Conservation (phyloP, 1,284 basidiomycete species). For the Trametes pubescens region DNA sequence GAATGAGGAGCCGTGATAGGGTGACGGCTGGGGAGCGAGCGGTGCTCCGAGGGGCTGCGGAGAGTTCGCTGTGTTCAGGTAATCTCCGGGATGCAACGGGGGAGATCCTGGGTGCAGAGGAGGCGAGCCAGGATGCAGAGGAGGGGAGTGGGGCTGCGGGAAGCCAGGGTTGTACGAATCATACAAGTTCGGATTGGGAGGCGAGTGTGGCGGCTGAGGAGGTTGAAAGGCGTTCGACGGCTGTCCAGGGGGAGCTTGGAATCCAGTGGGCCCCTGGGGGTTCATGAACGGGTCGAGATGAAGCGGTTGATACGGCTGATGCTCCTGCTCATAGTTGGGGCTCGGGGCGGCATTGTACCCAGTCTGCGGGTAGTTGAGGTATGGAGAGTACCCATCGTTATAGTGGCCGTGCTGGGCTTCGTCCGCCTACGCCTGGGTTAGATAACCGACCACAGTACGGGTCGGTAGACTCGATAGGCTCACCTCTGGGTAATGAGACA, state of each 20-base stretch:
- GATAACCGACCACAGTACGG: neutral
- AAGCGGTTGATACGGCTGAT: constrained; percentile 40
- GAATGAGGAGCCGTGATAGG: constrained; percentile 25
- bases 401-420: constrained; percentile 40
- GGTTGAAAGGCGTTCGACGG: constrained; percentile 22
- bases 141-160: constrained; percentile 28
- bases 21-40: constrained; percentile 36
- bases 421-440: constrained; percentile 28
- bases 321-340: constrained; percentile 48
- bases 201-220: constrained; percentile 27
- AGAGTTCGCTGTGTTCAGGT: constrained; percentile 30
- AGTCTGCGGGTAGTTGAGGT: constrained; percentile 38
- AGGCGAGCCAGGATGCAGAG: constrained; percentile 13
- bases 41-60: constrained; percentile 32
- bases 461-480: constrained; percentile 2
- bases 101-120: constrained; percentile 28
- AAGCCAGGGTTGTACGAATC: constrained; percentile 34
- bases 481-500: constrained; percentile 33
- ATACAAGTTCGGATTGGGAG: constrained; percentile 26
- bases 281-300: constrained; percentile 41
- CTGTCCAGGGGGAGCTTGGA: constrained; percentile 31
- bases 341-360: constrained; percentile 38
- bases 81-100: constrained; percentile 30
- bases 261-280: constrained; percentile 30
- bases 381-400: constrained; percentile 42